These are phyloP conservation scores for Arthonia radiata DNA, from an alignment of 495 filamentous ascomycete species.

Conservation along the genomic window DNA sequence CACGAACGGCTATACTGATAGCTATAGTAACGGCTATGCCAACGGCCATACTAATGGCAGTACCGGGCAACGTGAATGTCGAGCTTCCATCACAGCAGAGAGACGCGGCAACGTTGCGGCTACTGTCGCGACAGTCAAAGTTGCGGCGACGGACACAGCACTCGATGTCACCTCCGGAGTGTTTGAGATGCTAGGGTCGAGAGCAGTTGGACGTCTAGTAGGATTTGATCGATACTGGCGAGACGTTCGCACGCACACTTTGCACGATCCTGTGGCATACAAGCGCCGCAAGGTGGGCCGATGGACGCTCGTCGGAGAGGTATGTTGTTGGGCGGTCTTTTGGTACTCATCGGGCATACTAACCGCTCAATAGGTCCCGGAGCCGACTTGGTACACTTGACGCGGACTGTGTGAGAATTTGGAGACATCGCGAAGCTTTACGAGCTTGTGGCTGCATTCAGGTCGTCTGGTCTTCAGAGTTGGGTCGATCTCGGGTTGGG, in stretches of 20 bases:
- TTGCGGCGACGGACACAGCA: conserved; percentile 30
- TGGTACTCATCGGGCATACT: no score
- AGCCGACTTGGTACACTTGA: conserved; percentile 34
- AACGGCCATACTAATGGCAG: no score
- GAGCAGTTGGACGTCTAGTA: conserved; percentile 25
- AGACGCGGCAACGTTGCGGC: conserved; percentile 31
- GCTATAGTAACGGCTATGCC: no score
- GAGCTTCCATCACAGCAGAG: conserved; percentile 16
- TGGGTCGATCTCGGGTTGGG: no score
- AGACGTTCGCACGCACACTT: conserved; percentile 31
- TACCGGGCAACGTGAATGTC: not conserved
- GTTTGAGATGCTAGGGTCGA: conserved; percentile 32
- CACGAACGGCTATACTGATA: no score
- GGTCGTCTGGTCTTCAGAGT: no score
- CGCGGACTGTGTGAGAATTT: no score
- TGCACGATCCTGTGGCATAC: conserved; percentile 38
- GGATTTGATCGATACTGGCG: conserved; percentile 36
- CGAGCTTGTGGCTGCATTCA: no score
- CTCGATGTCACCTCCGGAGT: conserved; percentile 28
- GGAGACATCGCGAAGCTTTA: no score
- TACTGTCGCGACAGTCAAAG: conserved; percentile 32
- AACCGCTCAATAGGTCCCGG: no score
- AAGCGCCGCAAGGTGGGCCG: conserved; percentile 32
- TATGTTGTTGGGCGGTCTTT: no score
- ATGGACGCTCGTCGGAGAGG: conserved; percentile 24